Conservation (phyloP, 2,329 filamentous ascomycete genomes). For the Monosporascus sp. region DNA sequence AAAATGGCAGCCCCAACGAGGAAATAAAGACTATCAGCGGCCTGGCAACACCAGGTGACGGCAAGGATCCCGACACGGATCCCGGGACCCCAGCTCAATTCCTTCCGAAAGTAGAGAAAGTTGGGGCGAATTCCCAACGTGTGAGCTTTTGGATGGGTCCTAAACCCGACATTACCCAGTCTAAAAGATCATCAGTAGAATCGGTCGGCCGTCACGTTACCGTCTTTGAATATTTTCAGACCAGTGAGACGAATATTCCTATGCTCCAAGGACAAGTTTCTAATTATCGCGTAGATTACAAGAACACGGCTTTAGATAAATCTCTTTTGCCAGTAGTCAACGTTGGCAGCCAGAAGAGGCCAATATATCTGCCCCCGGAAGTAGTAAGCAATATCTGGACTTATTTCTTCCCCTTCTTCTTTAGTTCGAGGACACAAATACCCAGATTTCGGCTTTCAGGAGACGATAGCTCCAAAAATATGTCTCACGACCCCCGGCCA, state of each 20-base stretch:
- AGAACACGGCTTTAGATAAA: conserved; percentile 24
- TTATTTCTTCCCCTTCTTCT: too few species aligned
- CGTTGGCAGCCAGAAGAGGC: conserved; percentile 46
- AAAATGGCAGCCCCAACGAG: neutral
- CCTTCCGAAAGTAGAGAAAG: conserved; percentile 31
- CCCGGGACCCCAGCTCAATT: neutral
- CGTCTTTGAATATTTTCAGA: conserved; percentile 45
- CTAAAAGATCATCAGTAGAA: too few species aligned
- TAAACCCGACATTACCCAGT: neutral
- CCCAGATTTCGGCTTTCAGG: too few species aligned
- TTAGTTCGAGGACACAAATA: too few species aligned
- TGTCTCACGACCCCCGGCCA: too few species aligned
- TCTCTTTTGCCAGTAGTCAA: conserved; percentile 50
- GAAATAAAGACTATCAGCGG: neutral
- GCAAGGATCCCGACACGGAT: neutral
- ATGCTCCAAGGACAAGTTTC: neutral
- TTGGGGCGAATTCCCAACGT: conserved; percentile 23
- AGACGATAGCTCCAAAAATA: too few species aligned
- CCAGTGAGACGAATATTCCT: conserved; percentile 25
- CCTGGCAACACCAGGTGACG: neutral
- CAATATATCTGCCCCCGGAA: conserved; percentile 54
- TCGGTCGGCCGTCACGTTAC: conserved; percentile 36
- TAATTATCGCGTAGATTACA: conserved; percentile 23
- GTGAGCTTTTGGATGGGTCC: conserved; percentile 7
- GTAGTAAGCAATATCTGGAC: conserved; percentile 19